Base-by-base conservation (phyloP, 148 eudicot species). In the Simmondsia chinensis region DNA sequence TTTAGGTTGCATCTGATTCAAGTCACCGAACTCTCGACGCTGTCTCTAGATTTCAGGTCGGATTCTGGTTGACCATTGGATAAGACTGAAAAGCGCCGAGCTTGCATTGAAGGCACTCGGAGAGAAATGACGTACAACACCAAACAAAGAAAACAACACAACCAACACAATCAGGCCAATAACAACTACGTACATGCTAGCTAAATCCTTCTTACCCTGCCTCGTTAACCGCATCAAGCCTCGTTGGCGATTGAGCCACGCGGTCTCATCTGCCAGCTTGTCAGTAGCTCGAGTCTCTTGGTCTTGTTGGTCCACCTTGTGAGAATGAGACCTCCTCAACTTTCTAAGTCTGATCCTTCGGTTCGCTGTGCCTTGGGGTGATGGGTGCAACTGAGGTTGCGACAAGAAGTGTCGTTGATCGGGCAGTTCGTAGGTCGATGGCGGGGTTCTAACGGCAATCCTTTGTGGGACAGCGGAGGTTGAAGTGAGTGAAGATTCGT, bases 291-390 rank as follows among this genome's bases (percentile, higher is more conserved):
- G n/a, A n/a, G n/a, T n/a, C n/a, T n/a, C n/a, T n/a, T n/a, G n/a
- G n/a, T n/a, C n/a, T n/a, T n/a, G n/a, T n/a, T 40, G 21, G 19
- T 33, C 59, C 5, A 20, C 70, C 40, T 47, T 52, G 1, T 40
- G 52, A 15, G 59, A 22, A 31, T 45, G 45, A 7, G 25, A 1
- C 10, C 44, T 48, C 24, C 61, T 56, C 6, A 9, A 38, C 58
- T 52, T 52, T 7, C 46, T 60, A 19, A 78, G 29, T 59, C 76
- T 69, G 43, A 78, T 69, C 42, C 94, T 63, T 50, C 87, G 59
- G 40, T 52, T 54, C 25, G 87, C 91, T 2, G 80, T 80, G 40
- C 94, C 93, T 57, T 83, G 87, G 30, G 53, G 30, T 7, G 73
- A 34, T 36, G 26, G 14, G 3, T 18, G 4, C 16, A 28, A 21